phyloP scores from a whole-genome alignment of 2,329 filamentous ascomycete species.

The Fusarium nematophilum region DNA sequence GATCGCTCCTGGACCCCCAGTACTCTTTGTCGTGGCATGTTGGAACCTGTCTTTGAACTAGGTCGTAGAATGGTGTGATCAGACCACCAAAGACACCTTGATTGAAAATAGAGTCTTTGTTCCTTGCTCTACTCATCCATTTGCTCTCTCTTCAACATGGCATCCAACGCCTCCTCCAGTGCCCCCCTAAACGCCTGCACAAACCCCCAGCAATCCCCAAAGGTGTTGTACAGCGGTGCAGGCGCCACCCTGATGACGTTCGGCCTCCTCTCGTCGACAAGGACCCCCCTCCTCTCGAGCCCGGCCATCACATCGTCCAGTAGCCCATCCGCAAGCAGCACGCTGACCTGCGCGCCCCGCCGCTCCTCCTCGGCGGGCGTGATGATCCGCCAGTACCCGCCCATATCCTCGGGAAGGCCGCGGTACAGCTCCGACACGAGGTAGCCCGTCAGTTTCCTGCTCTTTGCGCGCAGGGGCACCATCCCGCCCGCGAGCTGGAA shows the following conservation, averaged over 20 bases:
- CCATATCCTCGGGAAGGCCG: conserved; percentile 38
- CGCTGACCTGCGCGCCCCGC: conserved; percentile 81
- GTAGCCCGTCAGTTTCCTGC: conserved; percentile 71
- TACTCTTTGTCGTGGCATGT: no score
- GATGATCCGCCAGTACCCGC: conserved; percentile 65
- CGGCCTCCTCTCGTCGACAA: conserved; percentile 84
- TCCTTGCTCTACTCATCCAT: conserved; percentile 20
- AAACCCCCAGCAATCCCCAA: conserved; percentile 65
- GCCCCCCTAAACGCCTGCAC: conserved; percentile 43
- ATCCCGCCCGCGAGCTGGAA: conserved; percentile 64
- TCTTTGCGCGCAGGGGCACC: conserved; percentile 70
- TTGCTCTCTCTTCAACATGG: conserved; percentile 28
- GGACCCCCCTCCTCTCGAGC: conserved; percentile 73
- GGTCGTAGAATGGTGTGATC: no score
- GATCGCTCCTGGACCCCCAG: no score
- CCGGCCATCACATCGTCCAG: conserved; percentile 72
- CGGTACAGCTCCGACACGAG: conserved; percentile 70
- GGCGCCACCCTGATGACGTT: conserved; percentile 84
- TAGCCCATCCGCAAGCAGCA: conserved; percentile 72
- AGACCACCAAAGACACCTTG: no score
- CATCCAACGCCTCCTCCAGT: conserved; percentile 39
- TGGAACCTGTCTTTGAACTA: no score
- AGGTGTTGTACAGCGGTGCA: conserved; percentile 83
- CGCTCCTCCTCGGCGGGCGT: conserved; percentile 72
- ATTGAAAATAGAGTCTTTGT: no score